Evolutionary conservation across 176 grass and related monocot species (phyloP), one percentile per base, ranked within the genome.

Genomic region (Dendrocalamus sinicus): DNA sequence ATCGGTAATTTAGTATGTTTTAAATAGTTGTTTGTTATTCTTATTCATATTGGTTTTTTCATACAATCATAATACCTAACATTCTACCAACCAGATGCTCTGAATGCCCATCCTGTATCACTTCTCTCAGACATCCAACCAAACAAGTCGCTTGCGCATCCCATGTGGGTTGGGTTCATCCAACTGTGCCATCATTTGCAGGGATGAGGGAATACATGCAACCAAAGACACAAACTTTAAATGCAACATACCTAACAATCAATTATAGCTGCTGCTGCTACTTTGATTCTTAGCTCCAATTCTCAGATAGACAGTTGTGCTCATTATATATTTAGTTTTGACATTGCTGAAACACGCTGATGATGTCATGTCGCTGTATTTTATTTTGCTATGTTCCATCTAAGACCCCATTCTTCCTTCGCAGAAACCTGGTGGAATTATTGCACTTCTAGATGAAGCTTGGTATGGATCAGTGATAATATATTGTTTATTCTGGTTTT

Each of bases 391-490:
- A 28, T 69, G 10, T 75, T 68, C 52, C 37, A 82, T 74, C 68
- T 83, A 60, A 91, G 44, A 54, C 24, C 46, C 53, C 7, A 44
- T 73, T 86, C 62, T 94, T 79, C 51, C 37, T 68, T 85, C 82
- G 66, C 90, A 99, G 96, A 99, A 99, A 99, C 93, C 96, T 62
- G 96, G 96, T 89, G 96, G 96, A 75, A 99, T 99, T 79, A 90
- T 99, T 79, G 74, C 96, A 85, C 96, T 99, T 86, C 90, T 99
- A 60, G 93, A 99, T 84, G 96, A 99, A 84, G 94, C 93, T 79
- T 99, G 96, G 96, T 98, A 89, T 77, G 93, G 4, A 88, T 83
- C 16, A 22, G 15, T 75, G 52, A 89, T 86, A 55, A 67, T 22
- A 88, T 55, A n/a, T 22, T 77, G 19, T 89, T 89, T 51, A 53